These are phyloP conservation scores for Anisodus acutangulus DNA, from an alignment of 257 asterid genomes.

Conservation along the genomic window DNA sequence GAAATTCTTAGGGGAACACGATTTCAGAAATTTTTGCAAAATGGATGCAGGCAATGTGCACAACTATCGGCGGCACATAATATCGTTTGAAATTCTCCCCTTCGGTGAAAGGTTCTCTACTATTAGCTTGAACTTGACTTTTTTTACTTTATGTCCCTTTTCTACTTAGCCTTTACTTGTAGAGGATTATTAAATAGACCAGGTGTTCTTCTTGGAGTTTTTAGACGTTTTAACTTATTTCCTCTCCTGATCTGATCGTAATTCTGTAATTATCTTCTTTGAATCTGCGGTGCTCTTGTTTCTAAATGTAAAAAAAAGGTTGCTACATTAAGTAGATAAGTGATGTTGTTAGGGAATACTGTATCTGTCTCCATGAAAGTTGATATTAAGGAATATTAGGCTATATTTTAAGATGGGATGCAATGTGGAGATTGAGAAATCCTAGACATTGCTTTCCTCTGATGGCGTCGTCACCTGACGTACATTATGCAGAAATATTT, in stretches of 20 bases:
- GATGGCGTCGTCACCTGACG: background rate
- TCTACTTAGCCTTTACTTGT: background rate
- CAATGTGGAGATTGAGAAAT: constrained; percentile 4
- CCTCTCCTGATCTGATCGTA: background rate
- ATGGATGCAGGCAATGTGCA: constrained; percentile 96
- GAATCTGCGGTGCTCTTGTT: background rate
- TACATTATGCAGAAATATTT: background rate
- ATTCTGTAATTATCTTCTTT: constrained; percentile 1
- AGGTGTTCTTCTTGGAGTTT: background rate
- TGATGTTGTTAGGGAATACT: background rate
- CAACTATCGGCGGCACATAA: constrained; percentile 68
- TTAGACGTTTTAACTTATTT: constrained; percentile 18
- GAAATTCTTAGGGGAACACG: constrained; percentile 91
- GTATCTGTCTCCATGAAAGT: background rate
- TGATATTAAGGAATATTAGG: background rate
- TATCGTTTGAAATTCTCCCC: constrained; percentile 61
- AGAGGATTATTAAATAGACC: background rate
- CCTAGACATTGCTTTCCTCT: background rate
- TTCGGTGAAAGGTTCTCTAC: constrained; percentile 71
- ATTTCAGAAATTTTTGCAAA: constrained; percentile 96
- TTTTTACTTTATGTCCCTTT: constrained; percentile 24
- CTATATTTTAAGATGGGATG: constrained; percentile 12
- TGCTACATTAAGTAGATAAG: background rate
- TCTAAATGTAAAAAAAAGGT: background rate
- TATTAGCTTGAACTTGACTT: background rate